These are phyloP conservation scores for Leptographium galeiforme DNA, from an alignment of 2,329 filamentous ascomycete species.

Conservation along the genomic window DNA sequence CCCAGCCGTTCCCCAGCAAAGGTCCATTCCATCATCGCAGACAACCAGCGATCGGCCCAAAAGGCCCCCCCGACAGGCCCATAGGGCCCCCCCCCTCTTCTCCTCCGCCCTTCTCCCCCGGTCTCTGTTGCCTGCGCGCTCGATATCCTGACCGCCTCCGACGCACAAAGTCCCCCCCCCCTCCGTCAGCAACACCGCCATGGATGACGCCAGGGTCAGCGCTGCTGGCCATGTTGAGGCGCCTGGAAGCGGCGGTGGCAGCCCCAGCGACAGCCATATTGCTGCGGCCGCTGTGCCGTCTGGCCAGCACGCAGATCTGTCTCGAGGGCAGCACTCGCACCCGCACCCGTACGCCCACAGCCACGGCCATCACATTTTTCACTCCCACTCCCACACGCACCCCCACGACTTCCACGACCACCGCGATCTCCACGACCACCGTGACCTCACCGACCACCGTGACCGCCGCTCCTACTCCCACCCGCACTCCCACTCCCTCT, in stretches of 20 bases:
- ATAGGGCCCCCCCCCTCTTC: not conserved
- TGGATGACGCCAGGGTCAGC: conserved; percentile 10
- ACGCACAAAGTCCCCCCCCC: not conserved
- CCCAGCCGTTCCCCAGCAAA: not conserved
- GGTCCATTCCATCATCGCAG: not conserved
- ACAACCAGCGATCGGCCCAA: no score
- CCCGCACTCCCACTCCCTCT: not conserved
- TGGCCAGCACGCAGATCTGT: not conserved
- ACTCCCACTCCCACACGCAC: not conserved
- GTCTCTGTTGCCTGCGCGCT: no score
- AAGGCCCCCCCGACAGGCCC: not conserved
- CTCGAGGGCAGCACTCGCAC: not conserved
- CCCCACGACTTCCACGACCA: not conserved
- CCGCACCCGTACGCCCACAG: not conserved
- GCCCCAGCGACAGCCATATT: not conserved
- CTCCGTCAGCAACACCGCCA: not conserved
- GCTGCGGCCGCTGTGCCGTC: not conserved
- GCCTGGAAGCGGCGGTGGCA: not conserved
- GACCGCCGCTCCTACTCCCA: not conserved
- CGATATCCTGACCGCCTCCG: not conserved
- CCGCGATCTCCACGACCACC: not conserved
- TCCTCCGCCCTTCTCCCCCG: no score
- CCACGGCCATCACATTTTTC: not conserved
- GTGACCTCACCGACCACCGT: not conserved
- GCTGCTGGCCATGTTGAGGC: conserved; percentile 4